Base-by-base conservation (phyloP, 768 basidiomycete species). In the Trametes cubensis region DNA sequence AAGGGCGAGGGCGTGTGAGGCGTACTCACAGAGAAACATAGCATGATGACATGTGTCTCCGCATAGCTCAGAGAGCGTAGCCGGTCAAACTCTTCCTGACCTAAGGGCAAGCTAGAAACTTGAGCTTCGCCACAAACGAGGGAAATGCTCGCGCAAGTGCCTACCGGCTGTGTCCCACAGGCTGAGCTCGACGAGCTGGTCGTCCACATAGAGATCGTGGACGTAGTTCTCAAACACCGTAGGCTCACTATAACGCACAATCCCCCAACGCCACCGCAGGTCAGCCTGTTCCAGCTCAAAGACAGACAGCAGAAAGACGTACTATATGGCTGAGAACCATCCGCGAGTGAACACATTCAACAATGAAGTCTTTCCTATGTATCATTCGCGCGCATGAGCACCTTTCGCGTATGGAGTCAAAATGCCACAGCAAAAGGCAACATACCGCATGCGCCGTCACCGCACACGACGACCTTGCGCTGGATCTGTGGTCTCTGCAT, bases 191-290 rank as follows among this genome's bases (percentile, higher is more conserved):
- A 98, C 89, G 30, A 84, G 74, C 68, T 93, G 89, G 38, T 93
- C 94, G 66, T 98, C 95, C 26, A 96, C 85, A 66, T 82, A 81
- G 57, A 95, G 79, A 66, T 95, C 92, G 72, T 95, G 92, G 13
- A 96, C 94, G 70, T 96, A 95, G 77, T 98, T 98, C 75, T 98
- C 96, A 67, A 98, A 98, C 4, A 98, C 95, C 25, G 93, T 95
- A 6, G 90, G 93, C 78, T 95, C 91, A 68, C 92, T 94, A 70
- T 41, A 51, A 23, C 5, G 18, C 38, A 34, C 20, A 21, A 14
- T 14, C 60, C n/a, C 34, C 6, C 26, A 11, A 44, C 18, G 30
- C 51, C 28, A 20, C 42, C 4, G 46, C 26, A 17, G 26, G 51
- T n/a, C 41, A 34, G 23, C 10, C 13, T 11, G 6, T 11, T 34